Conservation (phyloP, 345 rosid genomes). For the Salix udensis region DNA sequence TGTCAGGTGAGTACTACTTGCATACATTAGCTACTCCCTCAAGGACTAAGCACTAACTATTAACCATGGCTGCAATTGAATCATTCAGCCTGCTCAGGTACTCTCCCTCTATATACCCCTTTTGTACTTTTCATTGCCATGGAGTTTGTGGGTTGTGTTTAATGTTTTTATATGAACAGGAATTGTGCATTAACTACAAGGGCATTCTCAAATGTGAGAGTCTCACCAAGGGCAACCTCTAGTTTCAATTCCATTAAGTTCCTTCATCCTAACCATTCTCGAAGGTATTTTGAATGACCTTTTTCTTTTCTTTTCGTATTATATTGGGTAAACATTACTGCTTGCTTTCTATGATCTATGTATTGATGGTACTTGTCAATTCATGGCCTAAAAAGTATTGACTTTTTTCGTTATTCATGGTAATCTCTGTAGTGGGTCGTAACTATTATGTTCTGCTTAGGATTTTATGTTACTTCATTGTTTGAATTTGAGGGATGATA, state of each 20-base stretch:
- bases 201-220: slow-evolving; percentile 26
- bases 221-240: slow-evolving; percentile 20
- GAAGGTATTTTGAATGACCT: slow-evolving; percentile 32
- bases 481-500: neutral
- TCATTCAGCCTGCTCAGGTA: neutral
- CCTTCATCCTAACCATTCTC: slow-evolving; percentile 33
- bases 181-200: slow-evolving; percentile 30
- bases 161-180: slow-evolving; percentile 28
- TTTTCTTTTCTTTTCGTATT: neutral
- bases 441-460: neutral
- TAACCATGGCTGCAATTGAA: neutral
- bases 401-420: neutral
- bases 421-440: neutral
- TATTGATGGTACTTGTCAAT: neutral
- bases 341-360: neutral
- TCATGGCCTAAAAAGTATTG: neutral
- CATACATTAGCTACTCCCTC: neutral
- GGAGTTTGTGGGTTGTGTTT: neutral
- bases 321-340: neutral
- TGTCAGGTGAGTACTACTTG: neutral
- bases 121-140: neutral
- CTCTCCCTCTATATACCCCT: neutral
- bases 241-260: slow-evolving; percentile 19
- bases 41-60: neutral
- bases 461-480: neutral